Evolutionary conservation across 1,139 yeast species (phyloP).

Genomic region (Candida buenavistaensis): DNA sequence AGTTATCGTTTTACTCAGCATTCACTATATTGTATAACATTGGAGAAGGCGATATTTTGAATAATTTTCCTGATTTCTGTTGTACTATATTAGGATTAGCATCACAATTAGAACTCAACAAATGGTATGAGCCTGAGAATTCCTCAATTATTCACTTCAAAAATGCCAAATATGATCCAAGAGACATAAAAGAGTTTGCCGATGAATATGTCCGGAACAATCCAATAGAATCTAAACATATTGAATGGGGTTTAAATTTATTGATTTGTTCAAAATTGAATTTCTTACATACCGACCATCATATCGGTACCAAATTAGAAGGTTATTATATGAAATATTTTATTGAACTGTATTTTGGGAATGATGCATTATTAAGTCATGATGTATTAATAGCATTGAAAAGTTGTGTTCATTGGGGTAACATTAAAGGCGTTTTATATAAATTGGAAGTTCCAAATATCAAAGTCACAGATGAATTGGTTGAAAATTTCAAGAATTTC

Average conservation of each 20-base stretch:
- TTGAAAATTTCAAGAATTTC: conserved; percentile 33
- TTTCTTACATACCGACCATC: conserved; percentile 59
- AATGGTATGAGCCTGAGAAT: conserved; percentile 52
- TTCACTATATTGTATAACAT: conserved; percentile 41
- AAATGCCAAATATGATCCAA: conserved; percentile 33
- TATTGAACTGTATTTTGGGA: conserved; percentile 43
- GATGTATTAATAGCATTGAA: conserved; percentile 51
- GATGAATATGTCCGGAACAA: conserved; percentile 12
- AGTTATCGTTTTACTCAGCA: conserved; percentile 43
- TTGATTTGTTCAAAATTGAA: conserved; percentile 51
- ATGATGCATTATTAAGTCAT: conserved; percentile 37
- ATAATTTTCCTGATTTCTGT: conserved; percentile 43
- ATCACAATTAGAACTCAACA: conserved; percentile 45
- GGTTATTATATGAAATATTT: conserved; percentile 45
- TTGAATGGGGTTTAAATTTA: conserved; percentile 44
- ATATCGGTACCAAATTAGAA: conserved; percentile 50
- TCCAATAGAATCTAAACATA: conserved; percentile 30
- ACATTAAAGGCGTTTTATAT: conserved; percentile 48
- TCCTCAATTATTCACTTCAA: conserved; percentile 42
- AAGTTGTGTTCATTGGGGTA: conserved; percentile 60
- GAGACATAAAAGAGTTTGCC: conserved; percentile 19
- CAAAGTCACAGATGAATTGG: conserved; percentile 29
- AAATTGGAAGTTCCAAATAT: conserved; percentile 45
- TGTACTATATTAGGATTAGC: conserved; percentile 53
- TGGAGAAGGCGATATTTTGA: conserved; percentile 35